Evolutionary conservation across 805 yeast species (phyloP), one percentile per base, ranked within the genome.

Genomic region (Saturnispora serradocipensis): DNA sequence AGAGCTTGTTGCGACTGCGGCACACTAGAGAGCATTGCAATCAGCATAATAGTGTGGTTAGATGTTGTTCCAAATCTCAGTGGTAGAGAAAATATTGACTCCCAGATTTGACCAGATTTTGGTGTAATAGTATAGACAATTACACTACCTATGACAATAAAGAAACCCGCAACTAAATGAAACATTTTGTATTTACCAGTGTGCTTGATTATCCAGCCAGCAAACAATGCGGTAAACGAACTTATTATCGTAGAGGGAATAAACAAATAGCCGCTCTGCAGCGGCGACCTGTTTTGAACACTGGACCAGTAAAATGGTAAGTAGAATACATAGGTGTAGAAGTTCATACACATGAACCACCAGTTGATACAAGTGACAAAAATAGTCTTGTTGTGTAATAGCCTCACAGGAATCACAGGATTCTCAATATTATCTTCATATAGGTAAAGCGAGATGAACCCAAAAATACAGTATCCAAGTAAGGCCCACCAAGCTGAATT

Each of bases 11-110:
- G 76, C 49, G 75, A 73, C 24, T 71, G 65, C 11, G 84, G 82
- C 2, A 84, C 91, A 2, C 90, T 78, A 0, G 91, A 81, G 45
- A 87, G 82, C 64, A 87, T 72, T 0, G 93, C 84, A 34, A 86
- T 67, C 46, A 87, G 69, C 0, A 89, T 80, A 2, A 86, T 78
- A 0, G 93, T 86, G 54, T 86, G 71, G 63, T 81, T 72, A 3
- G 78, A 68, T 1, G 91, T 78, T 58, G 84, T 82, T 1, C 85
- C 86, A 30, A 79, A 67, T 4, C 91, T 87, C 9, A 80, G 77
- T 10, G 81, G 66, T 20, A 77, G 58, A 53, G 80, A 61, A 36
- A 76, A 62, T 1, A 72, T 46, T 52, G 65, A 75, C 51, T 79
- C 82, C 10, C 58, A 54, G 51, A 69, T 53, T 13, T 61, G 50